Base-by-base conservation (phyloP, 257 asterid species). In the Marsdenia floribunda region DNA sequence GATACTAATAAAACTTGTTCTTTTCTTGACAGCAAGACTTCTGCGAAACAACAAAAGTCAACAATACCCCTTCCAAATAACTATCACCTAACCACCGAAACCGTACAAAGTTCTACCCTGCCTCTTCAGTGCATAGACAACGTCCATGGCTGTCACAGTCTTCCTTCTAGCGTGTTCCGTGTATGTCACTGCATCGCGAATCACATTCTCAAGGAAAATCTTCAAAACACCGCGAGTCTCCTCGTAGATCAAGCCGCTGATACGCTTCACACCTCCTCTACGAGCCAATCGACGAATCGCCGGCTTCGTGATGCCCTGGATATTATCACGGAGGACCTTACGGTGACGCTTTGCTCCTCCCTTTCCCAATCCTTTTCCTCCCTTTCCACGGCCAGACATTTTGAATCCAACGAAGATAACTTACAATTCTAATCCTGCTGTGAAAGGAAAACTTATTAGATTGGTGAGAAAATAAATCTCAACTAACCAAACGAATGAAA, bases 81-180 rank as follows among this genome's bases (percentile, higher is more conserved):
- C 26, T 52, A 8, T 16, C 14, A 38, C 64, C 69, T 68, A 81
- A 70, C 85, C 85, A 14, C 85, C 85, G 47, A 81, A 81, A 0
- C 85, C 85, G 49, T 81, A 81, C 0, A 81, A 49, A 14, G 85
- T 81, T 69, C 85, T 81, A 9, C 85, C 85, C 22, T 81, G 85
- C 60, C 85, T 77, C 69, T 81, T 81, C 21, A 78, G 80, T 2
- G 85, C 85, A 46, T 81, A 81, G 0, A 81, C 85, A 3, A 81
- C 85, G 53, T 81, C 85, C 85, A 81, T 81, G 70, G 85, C 85
- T 0, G 85, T 81, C 6, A 81, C 85, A 0, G 85, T 81, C 80
- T 81, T 81, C 68, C 85, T 79, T 68, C 85, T 73, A 0, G 85
- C 82, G 29, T 81, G 85, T 77, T 81, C 85, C 0, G 85, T 81